A percentile compares a stretch with the other conserved stretches of the same genome.
Conservation (phyloP, 164 flowering plant species). For the Malania oleifera region DNA sequence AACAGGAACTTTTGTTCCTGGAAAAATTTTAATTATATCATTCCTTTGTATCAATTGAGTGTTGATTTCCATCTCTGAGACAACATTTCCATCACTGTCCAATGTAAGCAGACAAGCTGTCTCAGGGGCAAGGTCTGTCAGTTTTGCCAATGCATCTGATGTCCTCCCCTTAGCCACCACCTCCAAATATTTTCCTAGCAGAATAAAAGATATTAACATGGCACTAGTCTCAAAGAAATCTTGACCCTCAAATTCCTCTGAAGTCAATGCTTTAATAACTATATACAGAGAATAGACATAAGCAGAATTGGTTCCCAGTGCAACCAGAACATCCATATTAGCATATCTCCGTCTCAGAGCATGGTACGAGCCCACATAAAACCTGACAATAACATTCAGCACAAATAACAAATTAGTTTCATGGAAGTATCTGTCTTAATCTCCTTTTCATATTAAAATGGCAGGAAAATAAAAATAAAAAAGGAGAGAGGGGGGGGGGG, state of each 20-base stretch:
- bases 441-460: background rate
- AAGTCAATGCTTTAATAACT: conserved; percentile 51
- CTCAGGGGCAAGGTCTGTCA: conserved; percentile 81
- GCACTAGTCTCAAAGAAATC: conserved; percentile 95
- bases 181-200: conserved; percentile 88
- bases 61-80: conserved; percentile 73
- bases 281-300: conserved; percentile 80
- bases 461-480: background rate
- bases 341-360: conserved; percentile 73
- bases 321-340: conserved; percentile 95
- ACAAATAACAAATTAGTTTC: background rate
- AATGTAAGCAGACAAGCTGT: conserved; percentile 55
- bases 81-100: conserved; percentile 53
- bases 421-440: background rate
- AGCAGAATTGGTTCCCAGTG: conserved; percentile 98
- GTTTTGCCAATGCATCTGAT: conserved; percentile 86
- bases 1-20: conserved; percentile 82
- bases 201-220: conserved; percentile 92
- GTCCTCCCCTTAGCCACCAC: conserved; percentile 89
- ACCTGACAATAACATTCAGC: conserved; percentile 39
- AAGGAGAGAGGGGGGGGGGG: no score
- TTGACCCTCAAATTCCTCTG: conserved; percentile 69
- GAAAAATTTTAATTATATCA: conserved; percentile 81
- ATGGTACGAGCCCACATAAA: conserved; percentile 81
- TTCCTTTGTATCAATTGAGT: conserved; percentile 76